Conservation (phyloP, 495 filamentous ascomycete species). For the Neurospora cerealis region DNA sequence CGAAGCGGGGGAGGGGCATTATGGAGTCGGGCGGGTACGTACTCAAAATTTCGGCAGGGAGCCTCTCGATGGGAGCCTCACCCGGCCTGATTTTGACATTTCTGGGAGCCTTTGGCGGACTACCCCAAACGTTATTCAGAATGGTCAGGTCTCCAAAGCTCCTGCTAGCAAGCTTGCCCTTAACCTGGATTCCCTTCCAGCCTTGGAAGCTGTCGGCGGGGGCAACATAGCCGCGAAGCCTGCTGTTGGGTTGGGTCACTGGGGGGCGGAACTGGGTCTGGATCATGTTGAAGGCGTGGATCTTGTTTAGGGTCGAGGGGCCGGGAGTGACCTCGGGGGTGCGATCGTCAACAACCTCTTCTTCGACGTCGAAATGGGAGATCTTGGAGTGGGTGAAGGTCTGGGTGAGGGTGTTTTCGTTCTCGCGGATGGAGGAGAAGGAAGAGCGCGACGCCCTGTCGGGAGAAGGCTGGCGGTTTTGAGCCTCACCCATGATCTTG, state of each 20-base stretch:
- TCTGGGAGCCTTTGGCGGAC: constrained; percentile 23
- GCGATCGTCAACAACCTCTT: constrained; percentile 34
- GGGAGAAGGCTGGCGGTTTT: constrained; percentile 10
- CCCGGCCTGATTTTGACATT: constrained; percentile 24
- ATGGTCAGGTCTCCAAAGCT: constrained; percentile 60
- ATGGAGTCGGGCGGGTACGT: constrained; percentile 23
- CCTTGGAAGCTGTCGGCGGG: constrained; percentile 61
- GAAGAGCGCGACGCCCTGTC: constrained; percentile 39
- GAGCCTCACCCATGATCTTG: not conserved
- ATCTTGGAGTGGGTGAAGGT: constrained; percentile 60
- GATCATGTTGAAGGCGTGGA: constrained; percentile 24
- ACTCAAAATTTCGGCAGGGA: constrained; percentile 67
- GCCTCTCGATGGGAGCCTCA: constrained; percentile 46
- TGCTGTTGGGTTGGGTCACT: constrained; percentile 35
- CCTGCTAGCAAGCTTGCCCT: constrained; percentile 57
- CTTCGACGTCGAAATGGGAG: constrained; percentile 36
- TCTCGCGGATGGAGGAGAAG: constrained; percentile 49
- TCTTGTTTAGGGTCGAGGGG: not conserved
- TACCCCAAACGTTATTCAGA: constrained; percentile 46
- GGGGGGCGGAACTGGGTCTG: constrained; percentile 40
- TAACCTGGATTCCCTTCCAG: constrained; percentile 61
- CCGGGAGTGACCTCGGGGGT: constrained; percentile 8
- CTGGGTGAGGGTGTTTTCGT: constrained; percentile 49
- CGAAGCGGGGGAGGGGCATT: not conserved
- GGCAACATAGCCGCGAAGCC: constrained; percentile 52